Conservation (phyloP, 805 yeast genomes). For the Saccharomycopsis vini region DNA sequence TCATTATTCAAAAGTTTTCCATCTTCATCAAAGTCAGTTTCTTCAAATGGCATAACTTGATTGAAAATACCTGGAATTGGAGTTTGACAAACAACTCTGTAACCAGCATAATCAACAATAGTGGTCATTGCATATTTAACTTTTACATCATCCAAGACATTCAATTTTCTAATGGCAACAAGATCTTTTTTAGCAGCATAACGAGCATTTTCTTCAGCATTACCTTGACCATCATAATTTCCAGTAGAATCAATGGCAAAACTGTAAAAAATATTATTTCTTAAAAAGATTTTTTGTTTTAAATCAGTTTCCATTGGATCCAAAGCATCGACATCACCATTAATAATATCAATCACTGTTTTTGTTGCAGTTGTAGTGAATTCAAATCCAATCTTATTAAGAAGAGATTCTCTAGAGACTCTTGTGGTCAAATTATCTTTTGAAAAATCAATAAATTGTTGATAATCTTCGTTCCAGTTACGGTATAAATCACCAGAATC, state of each 20-base stretch:
- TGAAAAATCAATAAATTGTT: constrained; percentile 69
- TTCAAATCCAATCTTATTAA: constrained; percentile 63
- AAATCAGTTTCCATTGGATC: constrained; percentile 60
- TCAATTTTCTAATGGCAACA: constrained; percentile 58
- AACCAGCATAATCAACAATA: constrained; percentile 86
- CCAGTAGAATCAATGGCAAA: constrained; percentile 65
- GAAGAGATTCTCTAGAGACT: constrained; percentile 63
- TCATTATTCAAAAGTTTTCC: constrained; percentile 25
- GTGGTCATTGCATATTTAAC: constrained; percentile 69
- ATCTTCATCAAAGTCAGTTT: constrained; percentile 31
- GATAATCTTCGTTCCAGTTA: constrained; percentile 91
- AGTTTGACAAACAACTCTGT: constrained; percentile 82
- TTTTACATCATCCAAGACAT: constrained; percentile 53
- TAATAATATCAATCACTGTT: constrained; percentile 70
- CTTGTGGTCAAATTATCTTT: constrained; percentile 51
- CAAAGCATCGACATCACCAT: constrained; percentile 68
- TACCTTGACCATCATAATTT: constrained; percentile 45
- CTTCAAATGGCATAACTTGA: constrained; percentile 28
- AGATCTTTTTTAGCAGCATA: constrained; percentile 74
- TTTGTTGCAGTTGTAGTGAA: constrained; percentile 68
- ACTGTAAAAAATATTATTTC: constrained; percentile 83
- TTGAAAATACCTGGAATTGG: constrained; percentile 89
- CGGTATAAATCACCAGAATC: constrained; percentile 51
- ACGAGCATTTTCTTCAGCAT: constrained; percentile 83
- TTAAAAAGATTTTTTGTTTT: constrained; percentile 59